Evolutionary conservation across 441 rosid genomes (phyloP), one percentile per base, ranked within the genome.

Genomic region (Dalechampia spathulata): DNA sequence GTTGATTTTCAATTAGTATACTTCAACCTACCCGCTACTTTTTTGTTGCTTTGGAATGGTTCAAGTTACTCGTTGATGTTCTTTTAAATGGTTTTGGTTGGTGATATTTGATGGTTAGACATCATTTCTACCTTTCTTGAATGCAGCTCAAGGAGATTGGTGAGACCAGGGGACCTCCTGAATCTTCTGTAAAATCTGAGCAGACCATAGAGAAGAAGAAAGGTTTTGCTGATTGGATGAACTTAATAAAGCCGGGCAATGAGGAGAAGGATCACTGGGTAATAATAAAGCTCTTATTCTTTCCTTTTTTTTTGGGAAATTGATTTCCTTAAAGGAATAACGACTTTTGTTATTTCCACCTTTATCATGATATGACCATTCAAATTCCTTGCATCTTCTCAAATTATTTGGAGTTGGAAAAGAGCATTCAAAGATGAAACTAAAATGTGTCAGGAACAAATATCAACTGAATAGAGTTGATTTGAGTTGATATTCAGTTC

Each of bases 241-340:
- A 80, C 80, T 22, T 74, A 38, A 87, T 90, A 26, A 93, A 90
- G 81, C 99, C 93, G 58, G 87, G 72, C 37, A 87, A 76, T 42
- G 99, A 90, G 69, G 99, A 90, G 80, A 93, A 93, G 70, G 99
- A 93, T 74, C 96, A 90, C 62, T 93, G 99, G 99, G 99, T 93
- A n/a, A n/a, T n/a, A n/a, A 26, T 52, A 30, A 25, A 57, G 14
- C n/a, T 38, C 14, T 12, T 14, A 25, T 7, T 20, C 23, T 49
- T 7, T 59, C 0, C 11, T 32, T 53, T 22, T 13, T n/a, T n/a
- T n/a, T n/a, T n/a, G n/a, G n/a, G n/a, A 42, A 30, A 20, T 25
- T 52, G 6, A 46, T 13, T 34, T 23, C 8, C 28, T 43, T 64
- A 10, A 20, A 16, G 40, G 14, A 16, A 2, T n/a, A 19, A 20